Evolutionary conservation across 495 filamentous ascomycete genomes (phyloP).

Genomic region (Talaromyces trachyspermus): DNA sequence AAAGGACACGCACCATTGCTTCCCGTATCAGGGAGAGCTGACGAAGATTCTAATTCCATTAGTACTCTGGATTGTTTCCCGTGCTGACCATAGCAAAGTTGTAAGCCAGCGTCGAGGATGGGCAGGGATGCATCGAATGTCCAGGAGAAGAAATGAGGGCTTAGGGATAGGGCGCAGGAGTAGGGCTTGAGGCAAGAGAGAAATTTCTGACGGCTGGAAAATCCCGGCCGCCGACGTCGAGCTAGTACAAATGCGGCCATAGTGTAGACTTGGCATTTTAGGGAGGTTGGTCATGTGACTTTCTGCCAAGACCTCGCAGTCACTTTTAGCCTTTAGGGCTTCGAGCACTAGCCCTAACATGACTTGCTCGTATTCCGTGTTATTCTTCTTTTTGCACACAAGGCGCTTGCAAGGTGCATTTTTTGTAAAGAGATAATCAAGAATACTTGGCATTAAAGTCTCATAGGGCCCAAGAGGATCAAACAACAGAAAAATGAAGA

Average conservation of each 20-base stretch:
- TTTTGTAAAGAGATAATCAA: too few relatives aligned
- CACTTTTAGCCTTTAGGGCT: too few relatives aligned
- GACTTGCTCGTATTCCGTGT: too few relatives aligned
- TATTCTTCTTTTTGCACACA: too few relatives aligned
- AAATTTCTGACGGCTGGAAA: conserved; percentile 5
- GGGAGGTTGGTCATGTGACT: too few relatives aligned
- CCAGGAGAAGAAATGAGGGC: conserved; percentile 48
- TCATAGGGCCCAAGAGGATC: too few relatives aligned
- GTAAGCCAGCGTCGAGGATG: conserved; percentile 9
- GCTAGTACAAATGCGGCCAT: too few relatives aligned
- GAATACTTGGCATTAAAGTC: too few relatives aligned
- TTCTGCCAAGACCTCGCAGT: neutral
- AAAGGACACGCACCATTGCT: conserved; percentile 29
- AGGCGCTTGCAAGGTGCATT: too few relatives aligned
- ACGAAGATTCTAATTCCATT: conserved; percentile 26
- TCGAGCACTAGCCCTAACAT: too few relatives aligned
- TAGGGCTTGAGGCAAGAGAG: conserved; percentile 22
- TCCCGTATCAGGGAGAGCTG: conserved; percentile 21
- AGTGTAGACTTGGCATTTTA: too few relatives aligned
- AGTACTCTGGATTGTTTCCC: conserved; percentile 17
- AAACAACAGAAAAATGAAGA: too few relatives aligned
- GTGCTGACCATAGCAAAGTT: conserved; percentile 29
- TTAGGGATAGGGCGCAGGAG: conserved; percentile 44
- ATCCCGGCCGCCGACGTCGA: conserved; percentile 1
- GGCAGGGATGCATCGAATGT: conserved; percentile 20